These are phyloP conservation scores for Xylaria palmicola DNA, from an alignment of 495 filamentous ascomycete genomes.

Conservation along the genomic window DNA sequence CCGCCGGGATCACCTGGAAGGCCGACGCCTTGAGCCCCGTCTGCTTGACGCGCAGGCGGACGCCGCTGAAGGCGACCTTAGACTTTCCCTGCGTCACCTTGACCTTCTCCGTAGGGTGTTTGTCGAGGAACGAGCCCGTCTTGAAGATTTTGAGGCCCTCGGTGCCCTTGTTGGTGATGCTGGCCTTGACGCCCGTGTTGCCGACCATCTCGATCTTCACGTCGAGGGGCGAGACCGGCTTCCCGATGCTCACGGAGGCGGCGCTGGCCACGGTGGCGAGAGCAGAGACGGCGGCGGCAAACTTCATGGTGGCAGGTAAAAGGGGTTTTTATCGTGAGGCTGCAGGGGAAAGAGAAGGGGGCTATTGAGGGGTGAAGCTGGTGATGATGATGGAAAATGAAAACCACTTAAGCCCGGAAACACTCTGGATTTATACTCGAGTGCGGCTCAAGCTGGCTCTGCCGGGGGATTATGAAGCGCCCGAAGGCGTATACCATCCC, in stretches of 20 bases:
- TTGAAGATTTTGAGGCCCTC: conserved; percentile 57
- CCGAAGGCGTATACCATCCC: background rate
- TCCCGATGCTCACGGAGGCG: conserved; percentile 42
- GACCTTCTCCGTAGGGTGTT: conserved; percentile 59
- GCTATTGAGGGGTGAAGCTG: background rate
- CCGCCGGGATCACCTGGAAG: conserved; percentile 56
- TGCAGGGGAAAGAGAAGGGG: background rate
- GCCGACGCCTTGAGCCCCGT: conserved; percentile 47
- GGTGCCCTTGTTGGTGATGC: conserved; percentile 57
- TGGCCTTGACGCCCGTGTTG: conserved; percentile 58
- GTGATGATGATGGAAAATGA: background rate
- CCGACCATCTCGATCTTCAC: conserved; percentile 53
- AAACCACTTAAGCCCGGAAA: background rate
- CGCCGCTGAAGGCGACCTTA: conserved; percentile 55
- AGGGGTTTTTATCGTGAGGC: background rate
- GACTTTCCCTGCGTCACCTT: conserved; percentile 48
- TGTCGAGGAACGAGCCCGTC: conserved; percentile 61
- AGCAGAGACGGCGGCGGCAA: conserved; percentile 31
- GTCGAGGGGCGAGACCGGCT: conserved; percentile 43
- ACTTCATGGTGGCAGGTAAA: conserved; percentile 32
- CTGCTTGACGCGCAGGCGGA: conserved; percentile 50
- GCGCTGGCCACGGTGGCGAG: conserved; percentile 46
- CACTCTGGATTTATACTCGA: background rate
- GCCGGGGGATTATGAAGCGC: background rate
- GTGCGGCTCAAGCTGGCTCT: background rate